Percentiles rank a stretch among this genome's conserved stretches.
Conservation (phyloP, 257 asterid genomes). For the Mentha longifolia region DNA sequence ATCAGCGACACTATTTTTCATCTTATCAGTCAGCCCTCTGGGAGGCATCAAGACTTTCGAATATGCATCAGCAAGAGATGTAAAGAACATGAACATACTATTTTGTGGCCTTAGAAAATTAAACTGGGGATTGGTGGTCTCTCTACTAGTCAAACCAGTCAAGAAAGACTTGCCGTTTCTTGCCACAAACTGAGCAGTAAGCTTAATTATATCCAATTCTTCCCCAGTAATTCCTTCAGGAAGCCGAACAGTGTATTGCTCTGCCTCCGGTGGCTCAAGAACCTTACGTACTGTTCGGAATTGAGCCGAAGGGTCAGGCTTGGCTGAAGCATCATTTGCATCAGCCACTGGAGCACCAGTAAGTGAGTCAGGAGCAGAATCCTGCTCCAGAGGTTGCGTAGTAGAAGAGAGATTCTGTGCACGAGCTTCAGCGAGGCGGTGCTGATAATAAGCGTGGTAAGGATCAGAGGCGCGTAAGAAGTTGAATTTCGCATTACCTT, state of each 20-base stretch:
- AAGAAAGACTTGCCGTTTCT: constrained; percentile 88
- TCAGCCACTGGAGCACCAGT: constrained; percentile 47
- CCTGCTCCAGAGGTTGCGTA: constrained; percentile 45
- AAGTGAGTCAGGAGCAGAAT: constrained; percentile 49
- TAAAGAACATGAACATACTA: constrained; percentile 95
- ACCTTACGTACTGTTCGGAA: constrained; percentile 67
- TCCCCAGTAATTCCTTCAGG: constrained; percentile 97
- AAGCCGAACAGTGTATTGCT: constrained; percentile 83
- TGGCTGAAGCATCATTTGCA: constrained; percentile 49
- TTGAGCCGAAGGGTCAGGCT: constrained; percentile 73
- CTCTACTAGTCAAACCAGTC: constrained; percentile 90
- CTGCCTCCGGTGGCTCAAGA: constrained; percentile 97
- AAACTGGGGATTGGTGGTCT: constrained; percentile 83
- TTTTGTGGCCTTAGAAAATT: constrained; percentile 93
- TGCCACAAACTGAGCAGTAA: constrained; percentile 96
- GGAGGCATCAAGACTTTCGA: constrained; percentile 95
- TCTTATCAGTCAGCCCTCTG: constrained; percentile 73
- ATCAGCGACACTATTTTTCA: constrained; percentile 69
- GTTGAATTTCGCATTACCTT: constrained; percentile 83
- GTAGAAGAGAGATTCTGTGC: constrained; percentile 65
- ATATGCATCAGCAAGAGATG: constrained; percentile 94
- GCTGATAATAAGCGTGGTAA: constrained; percentile 91
- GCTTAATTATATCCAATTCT: constrained; percentile 89
- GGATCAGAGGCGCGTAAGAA: constrained; percentile 85
- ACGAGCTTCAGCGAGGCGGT: constrained; percentile 81